These are phyloP conservation scores for Colletotrichum simmondsii DNA, from an alignment of 2,329 filamentous ascomycete species.

Conservation along the genomic window DNA sequence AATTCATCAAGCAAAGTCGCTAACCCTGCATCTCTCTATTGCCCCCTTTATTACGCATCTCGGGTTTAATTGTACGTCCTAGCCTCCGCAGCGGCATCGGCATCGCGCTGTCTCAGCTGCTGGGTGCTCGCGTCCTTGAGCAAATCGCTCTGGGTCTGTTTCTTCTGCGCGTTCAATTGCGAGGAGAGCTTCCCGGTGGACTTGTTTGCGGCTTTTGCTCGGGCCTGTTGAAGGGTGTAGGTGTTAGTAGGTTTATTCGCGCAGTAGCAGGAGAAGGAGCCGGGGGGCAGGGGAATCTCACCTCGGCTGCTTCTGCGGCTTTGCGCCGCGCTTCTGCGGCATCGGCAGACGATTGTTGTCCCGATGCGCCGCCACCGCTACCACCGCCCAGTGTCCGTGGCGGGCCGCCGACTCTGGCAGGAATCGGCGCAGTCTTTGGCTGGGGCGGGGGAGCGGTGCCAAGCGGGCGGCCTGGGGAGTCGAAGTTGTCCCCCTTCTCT, in stretches of 20 bases:
- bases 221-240: conserved; percentile 61
- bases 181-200: conserved; percentile 75
- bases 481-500: conserved; percentile 78
- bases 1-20: not conserved
- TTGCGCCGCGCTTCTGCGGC: conserved; percentile 73
- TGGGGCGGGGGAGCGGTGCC: conserved; percentile 64
- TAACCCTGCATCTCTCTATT: conserved; percentile 1
- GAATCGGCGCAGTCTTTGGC: conserved; percentile 62
- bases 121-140: conserved; percentile 75
- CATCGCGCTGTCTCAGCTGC: conserved; percentile 73
- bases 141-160: conserved; percentile 74
- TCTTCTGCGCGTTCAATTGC: conserved; percentile 81
- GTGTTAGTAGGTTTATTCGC: conserved; percentile 1
- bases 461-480: conserved; percentile 78
- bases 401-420: conserved; percentile 63
- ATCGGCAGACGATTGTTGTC: conserved; percentile 36
- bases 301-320: conserved; percentile 87
- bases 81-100: conserved; percentile 65
- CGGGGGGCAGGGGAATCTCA: conserved; percentile 51
- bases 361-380: conserved; percentile 40
- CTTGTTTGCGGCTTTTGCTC: conserved; percentile 69
- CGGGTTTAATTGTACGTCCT: conserved; percentile 47
- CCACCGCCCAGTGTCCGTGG: conserved; percentile 73
- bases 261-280: conserved; percentile 13
- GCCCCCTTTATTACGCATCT: conserved; percentile 11